phyloP scores from a whole-genome alignment of 2,329 filamentous ascomycete species.

The Reticulascus tulasneorum region DNA sequence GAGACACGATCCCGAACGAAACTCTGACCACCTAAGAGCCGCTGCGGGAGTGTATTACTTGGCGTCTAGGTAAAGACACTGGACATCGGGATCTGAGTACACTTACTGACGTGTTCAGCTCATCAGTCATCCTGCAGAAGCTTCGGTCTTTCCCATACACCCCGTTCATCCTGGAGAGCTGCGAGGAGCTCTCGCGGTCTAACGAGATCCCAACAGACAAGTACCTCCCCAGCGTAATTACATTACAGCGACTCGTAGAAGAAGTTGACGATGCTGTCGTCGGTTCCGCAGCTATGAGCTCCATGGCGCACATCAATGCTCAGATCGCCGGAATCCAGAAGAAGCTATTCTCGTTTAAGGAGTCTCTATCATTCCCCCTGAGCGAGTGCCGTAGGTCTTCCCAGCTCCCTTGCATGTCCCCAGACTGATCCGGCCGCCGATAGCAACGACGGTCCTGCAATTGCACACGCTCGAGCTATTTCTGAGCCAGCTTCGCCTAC shows the following conservation, averaged over 20 bases:
- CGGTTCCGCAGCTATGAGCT: too few species aligned
- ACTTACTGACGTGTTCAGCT: conserved; percentile 10
- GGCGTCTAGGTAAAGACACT: conserved; percentile 21
- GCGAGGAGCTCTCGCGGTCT: conserved; percentile 14
- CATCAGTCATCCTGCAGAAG: conserved; percentile 26
- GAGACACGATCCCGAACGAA: conserved; percentile 16
- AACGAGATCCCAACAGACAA: conserved; percentile 18
- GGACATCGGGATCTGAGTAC: background rate
- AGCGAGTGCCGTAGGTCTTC: conserved; percentile 24
- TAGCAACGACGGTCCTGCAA: conserved; percentile 23
- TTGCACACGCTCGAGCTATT: conserved; percentile 24
- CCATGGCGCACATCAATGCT: too few species aligned
- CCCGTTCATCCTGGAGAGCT: conserved; percentile 22
- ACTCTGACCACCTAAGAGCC: conserved; percentile 24
- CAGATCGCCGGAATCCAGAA: conserved; percentile 7
- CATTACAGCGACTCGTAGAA: conserved; percentile 25
- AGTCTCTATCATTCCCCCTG: conserved; percentile 20
- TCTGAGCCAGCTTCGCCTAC: conserved; percentile 23
- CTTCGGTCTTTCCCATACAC: conserved; percentile 22
- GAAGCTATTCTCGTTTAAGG: conserved; percentile 18
- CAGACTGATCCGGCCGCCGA: background rate
- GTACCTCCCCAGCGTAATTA: conserved; percentile 24
- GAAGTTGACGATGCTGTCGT: conserved; percentile 23
- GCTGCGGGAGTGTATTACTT: conserved; percentile 27
- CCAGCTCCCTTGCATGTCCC: fast-evolving